These are phyloP conservation scores for Penicillium sp. DNA, from an alignment of 2,329 filamentous ascomycete genomes.

Conservation along the genomic window DNA sequence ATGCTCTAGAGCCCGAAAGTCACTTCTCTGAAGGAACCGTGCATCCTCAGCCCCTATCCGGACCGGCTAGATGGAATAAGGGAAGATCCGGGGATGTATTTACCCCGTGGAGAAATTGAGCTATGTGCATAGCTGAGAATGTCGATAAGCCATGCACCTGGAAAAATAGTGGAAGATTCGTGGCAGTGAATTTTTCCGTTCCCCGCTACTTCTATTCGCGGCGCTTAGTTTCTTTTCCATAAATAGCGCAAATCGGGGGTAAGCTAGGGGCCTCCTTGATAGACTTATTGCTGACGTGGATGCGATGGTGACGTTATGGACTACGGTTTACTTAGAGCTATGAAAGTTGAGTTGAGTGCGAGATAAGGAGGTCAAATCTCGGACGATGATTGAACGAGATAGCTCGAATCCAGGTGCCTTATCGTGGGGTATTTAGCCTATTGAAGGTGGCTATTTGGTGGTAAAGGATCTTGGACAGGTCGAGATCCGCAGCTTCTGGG, in stretches of 20 bases:
- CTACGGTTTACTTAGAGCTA: too few relatives aligned
- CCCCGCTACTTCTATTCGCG: not conserved
- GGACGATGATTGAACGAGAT: not conserved
- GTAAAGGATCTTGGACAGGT: not conserved
- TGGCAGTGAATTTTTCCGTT: constrained; percentile 14
- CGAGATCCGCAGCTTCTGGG: not conserved
- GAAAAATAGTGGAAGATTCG: constrained; percentile 9
- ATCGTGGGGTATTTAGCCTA: not conserved
- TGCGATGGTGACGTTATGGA: not conserved
- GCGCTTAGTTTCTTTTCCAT: not conserved
- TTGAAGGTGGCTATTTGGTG: not conserved
- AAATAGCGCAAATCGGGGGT: not conserved
- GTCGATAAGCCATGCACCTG: not conserved
- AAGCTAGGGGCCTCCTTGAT: too few relatives aligned
- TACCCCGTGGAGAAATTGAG: not conserved
- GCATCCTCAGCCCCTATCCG: not conserved
- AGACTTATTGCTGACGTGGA: not conserved
- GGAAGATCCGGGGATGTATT: not conserved
- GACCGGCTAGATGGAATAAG: not conserved
- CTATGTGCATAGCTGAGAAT: not conserved
- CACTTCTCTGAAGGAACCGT: too few relatives aligned
- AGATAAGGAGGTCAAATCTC: constrained; percentile 2
- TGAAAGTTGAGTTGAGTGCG: too few relatives aligned
- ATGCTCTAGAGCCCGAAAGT: too few relatives aligned
- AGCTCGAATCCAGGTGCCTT: not conserved